Evolutionary conservation across 805 yeast genomes (phyloP).

Genomic region (Candida xyloterini): DNA sequence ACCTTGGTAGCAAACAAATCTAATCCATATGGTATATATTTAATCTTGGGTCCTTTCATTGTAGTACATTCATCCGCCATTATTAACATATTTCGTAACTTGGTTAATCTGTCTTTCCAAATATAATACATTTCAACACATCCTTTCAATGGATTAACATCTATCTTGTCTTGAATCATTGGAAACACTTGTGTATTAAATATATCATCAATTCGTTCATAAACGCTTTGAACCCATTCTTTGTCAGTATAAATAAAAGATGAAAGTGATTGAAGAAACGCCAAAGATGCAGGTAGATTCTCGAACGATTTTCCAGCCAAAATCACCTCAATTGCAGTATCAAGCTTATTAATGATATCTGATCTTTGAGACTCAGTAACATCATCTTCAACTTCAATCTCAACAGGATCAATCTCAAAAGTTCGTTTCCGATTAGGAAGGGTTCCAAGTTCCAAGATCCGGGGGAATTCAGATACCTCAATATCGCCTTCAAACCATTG

Average conservation of each 20-base stretch:
- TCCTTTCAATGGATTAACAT: neutral
- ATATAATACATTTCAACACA: slow-evolving; percentile 8
- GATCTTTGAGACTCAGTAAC: neutral
- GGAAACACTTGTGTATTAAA: slow-evolving; percentile 15
- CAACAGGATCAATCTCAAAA: neutral
- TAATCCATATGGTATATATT: slow-evolving; percentile 9
- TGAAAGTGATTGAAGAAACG: slow-evolving; percentile 12
- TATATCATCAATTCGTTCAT: slow-evolving; percentile 5
- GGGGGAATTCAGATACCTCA: slow-evolving; percentile 3
- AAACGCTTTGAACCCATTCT: slow-evolving; percentile 7
- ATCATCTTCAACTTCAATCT: neutral
- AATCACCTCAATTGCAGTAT: slow-evolving; percentile 13
- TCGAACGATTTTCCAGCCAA: slow-evolving; percentile 7
- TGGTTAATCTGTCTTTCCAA: slow-evolving; percentile 15
- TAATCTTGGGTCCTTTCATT: slow-evolving; percentile 4
- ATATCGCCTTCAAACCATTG: slow-evolving; percentile 3
- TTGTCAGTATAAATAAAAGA: slow-evolving; percentile 9
- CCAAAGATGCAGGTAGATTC: slow-evolving; percentile 11
- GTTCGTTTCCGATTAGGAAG: slow-evolving; percentile 1
- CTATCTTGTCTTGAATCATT: slow-evolving; percentile 1
- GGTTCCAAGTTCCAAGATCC: neutral
- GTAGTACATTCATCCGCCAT: slow-evolving; percentile 18
- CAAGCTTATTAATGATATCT: slow-evolving; percentile 3
- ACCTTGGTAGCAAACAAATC: slow-evolving; percentile 8
- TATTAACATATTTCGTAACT: slow-evolving; percentile 11